Conservation (phyloP, 768 basidiomycete species). For the Hericium alpestre region DNA sequence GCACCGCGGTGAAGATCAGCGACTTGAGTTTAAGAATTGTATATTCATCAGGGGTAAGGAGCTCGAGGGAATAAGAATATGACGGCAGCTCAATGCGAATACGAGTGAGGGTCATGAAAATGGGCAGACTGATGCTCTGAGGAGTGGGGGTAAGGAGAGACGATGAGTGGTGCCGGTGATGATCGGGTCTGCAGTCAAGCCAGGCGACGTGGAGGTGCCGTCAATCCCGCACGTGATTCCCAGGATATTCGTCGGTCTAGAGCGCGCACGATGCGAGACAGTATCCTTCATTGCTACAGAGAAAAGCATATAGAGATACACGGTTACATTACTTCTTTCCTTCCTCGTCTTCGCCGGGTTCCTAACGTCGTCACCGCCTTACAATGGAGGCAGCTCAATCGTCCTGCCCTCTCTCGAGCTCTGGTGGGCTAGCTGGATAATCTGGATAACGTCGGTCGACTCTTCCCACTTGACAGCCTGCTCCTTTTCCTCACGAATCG, state of each 20-base stretch:
- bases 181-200: background rate
- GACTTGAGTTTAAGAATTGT: constrained; percentile 58
- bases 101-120: constrained; percentile 13
- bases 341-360: background rate
- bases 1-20: constrained; percentile 48
- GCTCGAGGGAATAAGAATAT: constrained; percentile 53
- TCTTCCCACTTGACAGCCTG: constrained; percentile 65
- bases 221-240: background rate
- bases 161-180: background rate
- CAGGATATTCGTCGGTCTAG: background rate
- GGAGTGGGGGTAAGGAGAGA: background rate
- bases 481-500: constrained; percentile 44
- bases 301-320: background rate
- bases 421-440: constrained; percentile 65
- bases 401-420: constrained; percentile 54
- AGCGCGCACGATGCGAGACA: background rate
- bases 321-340: background rate
- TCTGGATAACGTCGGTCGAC: constrained; percentile 57
- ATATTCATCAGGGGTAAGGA: constrained; percentile 36
- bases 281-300: background rate
- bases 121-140: background rate
- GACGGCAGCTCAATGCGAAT: constrained; percentile 70
- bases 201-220: constrained; percentile 6
- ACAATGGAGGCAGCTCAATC: constrained; percentile 19
- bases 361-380: background rate